A percentile compares a stretch with the other conserved stretches of the same genome.
Evolutionary conservation across 2,329 filamentous ascomycete species (phyloP).

Genomic region (Byssoonygena ceratinophila): DNA sequence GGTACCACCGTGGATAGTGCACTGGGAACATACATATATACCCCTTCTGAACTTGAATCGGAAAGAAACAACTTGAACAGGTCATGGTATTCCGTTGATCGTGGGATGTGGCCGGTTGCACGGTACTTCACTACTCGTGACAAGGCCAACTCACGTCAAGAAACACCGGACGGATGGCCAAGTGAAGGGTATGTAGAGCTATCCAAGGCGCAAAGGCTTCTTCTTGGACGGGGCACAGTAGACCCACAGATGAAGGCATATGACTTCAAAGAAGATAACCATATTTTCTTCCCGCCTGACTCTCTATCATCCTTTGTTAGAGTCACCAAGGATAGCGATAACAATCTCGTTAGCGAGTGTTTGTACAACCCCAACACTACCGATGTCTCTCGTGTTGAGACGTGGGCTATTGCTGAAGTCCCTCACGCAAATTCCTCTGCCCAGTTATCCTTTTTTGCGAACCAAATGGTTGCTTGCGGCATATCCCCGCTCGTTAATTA

Average conservation of each 20-base stretch:
- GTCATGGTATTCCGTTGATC: slow-evolving; percentile 45
- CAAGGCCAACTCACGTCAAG: slow-evolving; percentile 28
- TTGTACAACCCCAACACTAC: slow-evolving; percentile 39
- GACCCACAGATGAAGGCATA: slow-evolving; percentile 50
- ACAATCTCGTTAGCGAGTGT: slow-evolving; percentile 43
- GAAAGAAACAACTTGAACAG: slow-evolving; percentile 49
- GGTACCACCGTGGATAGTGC: slow-evolving; percentile 41
- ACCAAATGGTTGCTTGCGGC: slow-evolving; percentile 46
- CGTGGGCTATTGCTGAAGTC: slow-evolving; percentile 40
- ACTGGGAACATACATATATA: slow-evolving; percentile 46
- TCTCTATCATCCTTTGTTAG: slow-evolving; percentile 35
- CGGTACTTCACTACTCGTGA: slow-evolving; percentile 44
- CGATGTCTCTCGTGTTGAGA: slow-evolving; percentile 39
- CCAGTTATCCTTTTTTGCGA: slow-evolving; percentile 27
- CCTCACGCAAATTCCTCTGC: slow-evolving; percentile 20
- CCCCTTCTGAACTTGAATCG: slow-evolving; percentile 38
- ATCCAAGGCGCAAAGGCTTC: slow-evolving; percentile 42
- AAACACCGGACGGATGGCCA: slow-evolving; percentile 54
- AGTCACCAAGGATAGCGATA: slow-evolving; percentile 30
- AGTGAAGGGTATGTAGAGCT: slow-evolving; percentile 50
- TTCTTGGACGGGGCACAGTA: slow-evolving; percentile 47
- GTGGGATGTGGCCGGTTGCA: slow-evolving; percentile 37
- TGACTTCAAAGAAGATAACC: slow-evolving; percentile 43
- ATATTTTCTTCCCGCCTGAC: slow-evolving; percentile 42
- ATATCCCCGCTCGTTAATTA: slow-evolving; percentile 50